Percentiles rank a stretch among this genome's conserved stretches.
These are phyloP conservation scores for Globisporangium spinosum DNA, from an alignment of 352 stramenopile genomes.

Conservation along the genomic window DNA sequence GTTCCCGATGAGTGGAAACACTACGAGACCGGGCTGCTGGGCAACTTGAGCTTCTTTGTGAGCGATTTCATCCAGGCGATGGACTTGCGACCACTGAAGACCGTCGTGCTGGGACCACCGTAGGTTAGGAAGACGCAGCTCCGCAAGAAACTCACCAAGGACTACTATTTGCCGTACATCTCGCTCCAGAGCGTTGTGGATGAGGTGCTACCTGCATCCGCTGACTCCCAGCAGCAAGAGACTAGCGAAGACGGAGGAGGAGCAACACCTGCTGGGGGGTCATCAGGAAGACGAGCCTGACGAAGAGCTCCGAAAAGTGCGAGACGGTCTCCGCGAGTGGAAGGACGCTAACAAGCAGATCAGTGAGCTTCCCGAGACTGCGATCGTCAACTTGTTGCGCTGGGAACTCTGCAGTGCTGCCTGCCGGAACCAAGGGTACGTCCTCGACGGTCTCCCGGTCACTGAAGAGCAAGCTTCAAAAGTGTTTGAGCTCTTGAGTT, in stretches of 20 bases:
- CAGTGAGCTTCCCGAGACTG: constrained; percentile 30
- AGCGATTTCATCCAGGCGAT: constrained; percentile 71
- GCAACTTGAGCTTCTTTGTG: constrained; percentile 62
- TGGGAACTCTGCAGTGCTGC: constrained; percentile 57
- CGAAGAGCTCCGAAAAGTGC: constrained; percentile 41
- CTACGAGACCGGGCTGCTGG: constrained; percentile 51
- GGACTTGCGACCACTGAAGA: constrained; percentile 69
- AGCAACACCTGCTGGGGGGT: not conserved
- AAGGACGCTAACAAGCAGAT: constrained; percentile 18
- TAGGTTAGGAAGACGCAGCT: constrained; percentile 64
- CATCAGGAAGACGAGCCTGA: constrained; percentile 6
- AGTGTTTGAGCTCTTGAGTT: constrained; percentile 34
- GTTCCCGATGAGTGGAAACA: constrained; percentile 65
- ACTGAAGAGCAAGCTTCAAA: constrained; percentile 40
- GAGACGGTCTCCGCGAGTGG: constrained; percentile 38
- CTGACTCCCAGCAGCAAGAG: constrained; percentile 20
- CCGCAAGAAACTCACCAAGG: constrained; percentile 44
- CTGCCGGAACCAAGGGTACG: constrained; percentile 82
- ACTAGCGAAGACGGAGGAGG: constrained; percentile 6
- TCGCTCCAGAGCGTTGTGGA: constrained; percentile 41
- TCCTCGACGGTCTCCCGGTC: constrained; percentile 64
- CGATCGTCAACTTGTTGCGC: constrained; percentile 46
- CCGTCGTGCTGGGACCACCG: constrained; percentile 65
- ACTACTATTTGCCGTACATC: constrained; percentile 73
- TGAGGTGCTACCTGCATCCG: constrained; percentile 34